Conservation (phyloP, 129 eudicot genomes). For the Tagetes erecta region DNA sequence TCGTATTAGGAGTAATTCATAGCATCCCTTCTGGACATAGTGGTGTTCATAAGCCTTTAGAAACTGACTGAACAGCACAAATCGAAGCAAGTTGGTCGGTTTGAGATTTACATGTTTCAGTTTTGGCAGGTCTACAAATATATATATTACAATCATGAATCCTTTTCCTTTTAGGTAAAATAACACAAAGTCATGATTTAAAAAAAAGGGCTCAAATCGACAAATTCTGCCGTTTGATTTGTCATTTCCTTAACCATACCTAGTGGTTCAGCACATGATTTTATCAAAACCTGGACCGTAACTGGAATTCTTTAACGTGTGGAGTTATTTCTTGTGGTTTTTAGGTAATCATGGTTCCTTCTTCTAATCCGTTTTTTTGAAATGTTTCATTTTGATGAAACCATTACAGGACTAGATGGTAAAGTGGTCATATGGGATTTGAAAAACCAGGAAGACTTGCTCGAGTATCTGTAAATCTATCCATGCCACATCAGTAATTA, state of each 20-base stretch:
- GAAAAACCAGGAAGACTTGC: slow-evolving; percentile 63
- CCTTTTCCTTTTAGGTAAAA: background rate
- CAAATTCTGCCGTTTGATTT: background rate
- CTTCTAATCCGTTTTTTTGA: background rate
- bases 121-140: background rate
- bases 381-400: slow-evolving; percentile 6
- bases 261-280: background rate
- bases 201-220: background rate
- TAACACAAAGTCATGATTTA: background rate
- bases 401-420: slow-evolving; percentile 76
- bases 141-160: background rate
- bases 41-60: background rate
- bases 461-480: slow-evolving; percentile 46
- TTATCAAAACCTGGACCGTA: background rate
- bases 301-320: background rate
- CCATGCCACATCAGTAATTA: background rate
- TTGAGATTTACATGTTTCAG: background rate
- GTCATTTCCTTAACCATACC: background rate
- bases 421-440: slow-evolving; percentile 90
- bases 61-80: background rate
- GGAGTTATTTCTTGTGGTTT: background rate
- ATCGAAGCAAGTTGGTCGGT: background rate
- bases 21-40: background rate
- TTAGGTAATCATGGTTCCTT: background rate
- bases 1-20: background rate